These are phyloP conservation scores for Ramularia endophylla DNA, from an alignment of 2,329 filamentous ascomycete genomes.

Conservation along the genomic window DNA sequence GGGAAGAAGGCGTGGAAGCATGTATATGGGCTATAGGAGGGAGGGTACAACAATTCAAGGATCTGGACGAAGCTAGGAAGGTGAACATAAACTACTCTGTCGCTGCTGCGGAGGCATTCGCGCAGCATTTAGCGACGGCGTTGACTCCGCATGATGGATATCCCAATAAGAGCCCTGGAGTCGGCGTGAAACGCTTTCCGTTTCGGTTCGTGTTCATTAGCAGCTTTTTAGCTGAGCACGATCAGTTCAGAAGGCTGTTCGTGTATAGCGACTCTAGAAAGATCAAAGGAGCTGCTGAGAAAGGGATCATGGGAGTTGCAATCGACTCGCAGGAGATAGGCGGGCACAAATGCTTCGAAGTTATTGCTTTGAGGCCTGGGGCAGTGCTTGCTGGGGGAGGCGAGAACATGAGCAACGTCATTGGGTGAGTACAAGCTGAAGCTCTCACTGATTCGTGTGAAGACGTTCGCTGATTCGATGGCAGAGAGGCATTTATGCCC, in stretches of 20 bases:
- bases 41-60: constrained; percentile 20
- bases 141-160: constrained; percentile 21
- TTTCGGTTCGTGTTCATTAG: constrained; percentile 42
- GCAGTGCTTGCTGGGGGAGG: constrained; percentile 25
- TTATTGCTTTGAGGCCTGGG: constrained; percentile 29
- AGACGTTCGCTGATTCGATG: too few relatives aligned
- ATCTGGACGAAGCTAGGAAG: constrained; percentile 26
- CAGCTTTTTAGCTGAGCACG: constrained; percentile 34
- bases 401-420: constrained; percentile 27
- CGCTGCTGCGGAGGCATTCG: constrained; percentile 29
- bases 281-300: constrained; percentile 35
- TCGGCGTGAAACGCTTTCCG: constrained; percentile 24
- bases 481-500: constrained; percentile 23
- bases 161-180: constrained; percentile 13
- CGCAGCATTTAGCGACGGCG: constrained; percentile 21
- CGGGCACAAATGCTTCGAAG: constrained; percentile 31
- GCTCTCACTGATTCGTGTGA: too few relatives aligned
- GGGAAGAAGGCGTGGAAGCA: constrained; percentile 36
- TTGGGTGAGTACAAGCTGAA: constrained; percentile 11
- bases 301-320: constrained; percentile 29
- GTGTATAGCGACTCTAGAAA: constrained; percentile 28
- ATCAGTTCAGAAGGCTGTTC: constrained; percentile 36
- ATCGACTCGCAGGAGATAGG: constrained; percentile 23
- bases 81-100: constrained; percentile 29
- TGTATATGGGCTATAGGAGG: constrained; percentile 41